A percentile compares a stretch with the other conserved stretches of the same genome.
phyloP scores from a whole-genome alignment of 2,329 filamentous ascomycete species.

The Xylaria sp. region DNA sequence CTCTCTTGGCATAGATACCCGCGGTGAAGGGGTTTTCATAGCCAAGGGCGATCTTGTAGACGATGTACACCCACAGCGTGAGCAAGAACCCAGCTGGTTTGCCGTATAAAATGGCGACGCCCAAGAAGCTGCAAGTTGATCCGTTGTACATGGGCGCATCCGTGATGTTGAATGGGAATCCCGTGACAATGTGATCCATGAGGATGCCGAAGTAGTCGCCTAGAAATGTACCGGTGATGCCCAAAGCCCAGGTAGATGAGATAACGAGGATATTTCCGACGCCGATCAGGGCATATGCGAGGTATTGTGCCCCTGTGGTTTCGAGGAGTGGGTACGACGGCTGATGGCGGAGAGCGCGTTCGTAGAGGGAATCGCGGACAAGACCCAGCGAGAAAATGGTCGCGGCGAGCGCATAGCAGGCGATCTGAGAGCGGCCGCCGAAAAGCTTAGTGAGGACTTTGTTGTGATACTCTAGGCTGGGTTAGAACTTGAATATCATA shows the following conservation, averaged over 20 bases:
- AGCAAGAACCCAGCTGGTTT: constrained; percentile 87
- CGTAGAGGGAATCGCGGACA: constrained; percentile 87
- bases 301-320: constrained; percentile 66
- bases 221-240: constrained; percentile 94
- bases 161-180: constrained; percentile 94
- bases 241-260: constrained; percentile 89
- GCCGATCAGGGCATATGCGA: constrained; percentile 77
- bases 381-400: constrained; percentile 94
- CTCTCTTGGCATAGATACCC: constrained; percentile 90
- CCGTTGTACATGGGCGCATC: constrained; percentile 97
- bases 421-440: constrained; percentile 77
- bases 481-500: constrained; percentile 31
- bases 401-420: constrained; percentile 89
- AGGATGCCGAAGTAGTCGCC: constrained; percentile 99
- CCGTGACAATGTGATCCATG: constrained; percentile 93
- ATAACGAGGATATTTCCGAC: constrained; percentile 86
- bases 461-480: constrained; percentile 82
- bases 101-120: constrained; percentile 83
- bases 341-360: constrained; percentile 79
- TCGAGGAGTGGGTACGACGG: constrained; percentile 80
- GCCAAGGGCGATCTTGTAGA: constrained; percentile 82
- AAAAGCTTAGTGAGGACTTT: constrained; percentile 90
- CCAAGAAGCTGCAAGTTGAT: constrained; percentile 90
- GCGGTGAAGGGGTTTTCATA: constrained; percentile 96
- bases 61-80: constrained; percentile 77